Conservation (phyloP, 129 eudicot genomes). For the Deinandra increscens region DNA sequence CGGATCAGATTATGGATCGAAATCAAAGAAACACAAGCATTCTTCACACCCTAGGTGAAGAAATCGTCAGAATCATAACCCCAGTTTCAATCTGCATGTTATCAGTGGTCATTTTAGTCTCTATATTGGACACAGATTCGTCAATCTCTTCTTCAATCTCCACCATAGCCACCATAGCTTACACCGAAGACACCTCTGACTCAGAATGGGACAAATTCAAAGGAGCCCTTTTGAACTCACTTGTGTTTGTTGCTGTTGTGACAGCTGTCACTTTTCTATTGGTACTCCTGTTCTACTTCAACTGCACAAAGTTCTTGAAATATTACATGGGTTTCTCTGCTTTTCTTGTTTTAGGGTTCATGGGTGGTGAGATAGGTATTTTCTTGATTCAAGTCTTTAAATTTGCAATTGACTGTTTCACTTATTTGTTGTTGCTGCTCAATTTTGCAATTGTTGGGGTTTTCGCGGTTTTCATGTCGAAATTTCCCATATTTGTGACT, state of each 20-base stretch:
- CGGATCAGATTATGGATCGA: slow-evolving; percentile 47
- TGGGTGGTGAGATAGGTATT: slow-evolving; percentile 81
- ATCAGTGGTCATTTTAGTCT: slow-evolving; percentile 71
- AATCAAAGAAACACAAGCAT: slow-evolving; percentile 49
- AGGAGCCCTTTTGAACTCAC: slow-evolving; percentile 94
- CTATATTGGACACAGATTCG: slow-evolving; percentile 47
- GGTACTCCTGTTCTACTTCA: slow-evolving; percentile 81
- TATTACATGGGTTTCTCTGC: slow-evolving; percentile 94
- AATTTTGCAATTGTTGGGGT: slow-evolving; percentile 92
- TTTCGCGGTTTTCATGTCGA: slow-evolving; percentile 74
- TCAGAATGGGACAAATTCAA: slow-evolving; percentile 82
- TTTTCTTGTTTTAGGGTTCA: slow-evolving; percentile 80
- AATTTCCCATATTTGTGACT: slow-evolving; percentile 77
- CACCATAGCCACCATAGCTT: slow-evolving; percentile 76
- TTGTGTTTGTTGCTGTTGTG: slow-evolving; percentile 81
- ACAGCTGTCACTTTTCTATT: slow-evolving; percentile 73
- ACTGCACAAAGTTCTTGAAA: slow-evolving; percentile 86
- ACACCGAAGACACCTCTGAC: slow-evolving; percentile 70
- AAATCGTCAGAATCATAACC: slow-evolving; percentile 81
- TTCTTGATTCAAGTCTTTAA: slow-evolving; percentile 53
- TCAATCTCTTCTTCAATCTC: slow-evolving; percentile 44
- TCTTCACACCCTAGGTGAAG: slow-evolving; percentile 79
- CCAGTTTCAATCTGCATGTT: slow-evolving; percentile 96
- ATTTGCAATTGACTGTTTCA: slow-evolving; percentile 57
- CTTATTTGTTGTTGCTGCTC: slow-evolving; percentile 49